Evolutionary conservation across 2,329 filamentous ascomycete species (phyloP), one percentile per base, ranked within the genome.

Genomic region (Aureobasidium sp.): DNA sequence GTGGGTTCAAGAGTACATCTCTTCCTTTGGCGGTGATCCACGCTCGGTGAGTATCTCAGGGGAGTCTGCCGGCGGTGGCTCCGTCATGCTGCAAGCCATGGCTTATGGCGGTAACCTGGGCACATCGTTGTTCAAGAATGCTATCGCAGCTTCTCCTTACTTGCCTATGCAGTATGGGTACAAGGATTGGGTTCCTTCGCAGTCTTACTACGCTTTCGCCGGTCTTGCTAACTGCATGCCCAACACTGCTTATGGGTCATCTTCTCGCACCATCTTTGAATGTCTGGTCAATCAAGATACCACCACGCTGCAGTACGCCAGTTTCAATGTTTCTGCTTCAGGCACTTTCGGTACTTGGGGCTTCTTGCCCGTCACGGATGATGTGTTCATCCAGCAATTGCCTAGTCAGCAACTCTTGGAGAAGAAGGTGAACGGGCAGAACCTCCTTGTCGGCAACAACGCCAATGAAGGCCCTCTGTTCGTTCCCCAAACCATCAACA

Each of bases 101-200:
- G 73, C 55, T 69, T 73, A 14, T 71, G 62, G 62, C 17, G 62
- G 62, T 6, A 52, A 66, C 9, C 53, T 69, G 22, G 69, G 68
- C 17, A 65, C 64, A n/a, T 60, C 64, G 20, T 64, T 70, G 6
- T 70, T 71, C 62, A 62, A 48, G 27, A 67, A 75, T 68, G 67
- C 66, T 36, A 72, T 75, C 31, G 69, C 78, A 1, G 73, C 75
- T 3, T 78, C 75, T 5, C 81, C 82, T 1, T 84, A 81, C 65
- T 74, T 82, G 12, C 80, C 82, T 0, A 78, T 79, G 53, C 79
- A 83, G 63, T 82, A 82, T 68, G 72, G 72, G 8, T 82, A 78
- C 67, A 73, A 78, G 55, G 78, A 77, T 15, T 72, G 70, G 25
- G 69, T 78, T 11, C 78, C 80, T 0, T 75, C 78, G 4, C 71